Percentiles rank a stretch among this genome's conserved stretches.
Conservation (phyloP, 2,329 filamentous ascomycete species). For the Chaetomiaceae sp. region DNA sequence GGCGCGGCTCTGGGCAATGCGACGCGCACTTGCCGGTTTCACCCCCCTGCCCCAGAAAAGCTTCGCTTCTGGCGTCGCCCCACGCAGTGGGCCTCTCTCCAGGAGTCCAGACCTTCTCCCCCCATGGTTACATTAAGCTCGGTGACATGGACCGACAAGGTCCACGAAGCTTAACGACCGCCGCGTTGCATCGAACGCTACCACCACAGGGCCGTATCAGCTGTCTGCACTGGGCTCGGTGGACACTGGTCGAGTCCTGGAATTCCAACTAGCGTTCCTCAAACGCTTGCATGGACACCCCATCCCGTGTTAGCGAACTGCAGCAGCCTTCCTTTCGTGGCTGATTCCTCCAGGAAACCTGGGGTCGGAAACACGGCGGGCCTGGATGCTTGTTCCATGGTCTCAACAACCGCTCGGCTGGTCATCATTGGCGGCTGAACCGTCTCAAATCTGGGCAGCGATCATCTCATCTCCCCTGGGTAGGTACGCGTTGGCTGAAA, state of each 20-base stretch:
- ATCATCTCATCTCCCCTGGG: constrained; percentile 9
- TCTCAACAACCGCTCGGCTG: neutral
- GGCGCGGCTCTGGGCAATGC: constrained; percentile 13
- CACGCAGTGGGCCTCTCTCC: constrained; percentile 5
- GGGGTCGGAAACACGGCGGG: neutral
- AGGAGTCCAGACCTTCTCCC: neutral
- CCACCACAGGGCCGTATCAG: too few species aligned
- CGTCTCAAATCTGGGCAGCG: constrained; percentile 2
- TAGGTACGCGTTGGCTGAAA: constrained; percentile 18
- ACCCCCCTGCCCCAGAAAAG: constrained; percentile 18
- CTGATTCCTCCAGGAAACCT: neutral
- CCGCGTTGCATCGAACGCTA: constrained; percentile 1
- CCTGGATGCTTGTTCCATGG: neutral
- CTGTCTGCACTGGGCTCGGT: too few species aligned
- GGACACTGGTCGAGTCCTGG: too few species aligned
- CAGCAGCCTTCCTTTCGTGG: neutral
- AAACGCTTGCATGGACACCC: too few species aligned
- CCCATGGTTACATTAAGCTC: constrained; percentile 6
- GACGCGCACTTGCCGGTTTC: constrained; percentile 21
- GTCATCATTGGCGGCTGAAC: neutral
- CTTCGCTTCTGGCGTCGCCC: constrained; percentile 12
- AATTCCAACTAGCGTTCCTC: too few species aligned
- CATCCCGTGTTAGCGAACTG: too few species aligned
- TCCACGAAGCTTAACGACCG: neutral
- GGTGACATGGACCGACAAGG: constrained; percentile 1